Evolutionary conservation across 1,139 yeast genomes (phyloP).

Genomic region (Candida glucosophila): DNA sequence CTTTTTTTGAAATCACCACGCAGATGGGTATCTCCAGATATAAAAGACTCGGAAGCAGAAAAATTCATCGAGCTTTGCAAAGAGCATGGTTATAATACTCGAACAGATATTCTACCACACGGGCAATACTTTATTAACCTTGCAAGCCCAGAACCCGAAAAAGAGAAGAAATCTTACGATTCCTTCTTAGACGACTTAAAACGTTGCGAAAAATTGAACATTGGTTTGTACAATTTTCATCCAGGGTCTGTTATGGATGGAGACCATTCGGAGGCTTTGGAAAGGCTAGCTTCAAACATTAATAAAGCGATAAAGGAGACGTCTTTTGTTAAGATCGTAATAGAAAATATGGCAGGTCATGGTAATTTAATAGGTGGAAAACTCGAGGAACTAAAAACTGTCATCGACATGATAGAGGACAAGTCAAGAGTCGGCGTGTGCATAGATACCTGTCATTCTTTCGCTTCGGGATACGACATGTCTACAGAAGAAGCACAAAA

Average conservation of each 20-base stretch:
- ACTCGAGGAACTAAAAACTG: slow-evolving; percentile 64
- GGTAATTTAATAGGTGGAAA: slow-evolving; percentile 84
- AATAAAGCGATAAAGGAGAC: slow-evolving; percentile 74
- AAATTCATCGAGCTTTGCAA: slow-evolving; percentile 58
- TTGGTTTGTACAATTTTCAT: slow-evolving; percentile 86
- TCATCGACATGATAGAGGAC: slow-evolving; percentile 68
- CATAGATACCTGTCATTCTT: slow-evolving; percentile 89
- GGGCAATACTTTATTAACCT: slow-evolving; percentile 89
- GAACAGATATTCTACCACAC: slow-evolving; percentile 80
- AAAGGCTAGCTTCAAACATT: slow-evolving; percentile 65
- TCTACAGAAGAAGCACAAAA: slow-evolving; percentile 45
- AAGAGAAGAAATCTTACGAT: slow-evolving; percentile 64
- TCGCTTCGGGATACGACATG: slow-evolving; percentile 94
- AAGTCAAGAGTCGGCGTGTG: slow-evolving; percentile 87
- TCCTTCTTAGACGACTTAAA: slow-evolving; percentile 82
- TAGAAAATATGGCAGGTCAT: slow-evolving; percentile 98
- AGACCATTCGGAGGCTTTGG: slow-evolving; percentile 57
- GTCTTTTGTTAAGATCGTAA: slow-evolving; percentile 69
- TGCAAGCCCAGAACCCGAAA: slow-evolving; percentile 82
- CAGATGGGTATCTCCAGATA: slow-evolving; percentile 81
- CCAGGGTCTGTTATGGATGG: slow-evolving; percentile 87
- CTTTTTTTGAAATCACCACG: slow-evolving; percentile 84
- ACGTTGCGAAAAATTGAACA: slow-evolving; percentile 77
- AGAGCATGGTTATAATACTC: slow-evolving; percentile 58
- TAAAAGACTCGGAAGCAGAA: slow-evolving; percentile 55